Evolutionary conservation across 2,329 filamentous ascomycete species (phyloP).

Genomic region (Emergomyces africanus): DNA sequence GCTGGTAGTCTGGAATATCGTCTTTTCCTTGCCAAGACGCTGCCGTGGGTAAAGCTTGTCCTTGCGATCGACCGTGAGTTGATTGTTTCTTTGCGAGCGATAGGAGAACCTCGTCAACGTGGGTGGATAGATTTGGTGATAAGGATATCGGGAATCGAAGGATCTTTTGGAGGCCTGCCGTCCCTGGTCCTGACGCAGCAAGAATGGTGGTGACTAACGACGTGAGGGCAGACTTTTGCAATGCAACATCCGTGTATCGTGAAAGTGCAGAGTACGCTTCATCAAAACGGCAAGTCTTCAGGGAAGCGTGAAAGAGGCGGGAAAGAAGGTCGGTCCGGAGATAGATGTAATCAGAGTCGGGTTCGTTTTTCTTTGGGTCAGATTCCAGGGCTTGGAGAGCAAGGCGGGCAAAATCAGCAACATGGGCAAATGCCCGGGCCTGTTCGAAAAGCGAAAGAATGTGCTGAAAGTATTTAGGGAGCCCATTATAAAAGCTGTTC

Average conservation of each 20-base stretch:
- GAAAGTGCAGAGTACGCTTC: constrained; percentile 69
- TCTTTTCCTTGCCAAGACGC: constrained; percentile 10
- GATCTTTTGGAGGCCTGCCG: constrained; percentile 42
- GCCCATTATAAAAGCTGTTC: constrained; percentile 53
- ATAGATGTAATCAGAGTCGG: constrained; percentile 24
- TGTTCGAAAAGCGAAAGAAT: constrained; percentile 71
- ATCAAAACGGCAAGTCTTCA: constrained; percentile 68
- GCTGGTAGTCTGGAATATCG: constrained; percentile 57
- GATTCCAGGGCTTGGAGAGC: constrained; percentile 51
- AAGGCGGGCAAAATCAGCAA: constrained; percentile 69
- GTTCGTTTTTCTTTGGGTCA: constrained; percentile 18
- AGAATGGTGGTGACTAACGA: constrained; percentile 45
- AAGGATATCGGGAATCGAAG: constrained; percentile 58
- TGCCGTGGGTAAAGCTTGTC: background rate
- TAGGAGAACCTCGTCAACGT: constrained; percentile 66
- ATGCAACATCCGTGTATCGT: constrained; percentile 55
- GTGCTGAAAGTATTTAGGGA: constrained; percentile 77
- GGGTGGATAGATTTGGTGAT: constrained; percentile 54
- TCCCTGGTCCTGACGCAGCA: constrained; percentile 26
- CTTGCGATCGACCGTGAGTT: constrained; percentile 33
- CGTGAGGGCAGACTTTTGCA: constrained; percentile 60
- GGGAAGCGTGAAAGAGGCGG: constrained; percentile 69
- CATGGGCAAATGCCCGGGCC: constrained; percentile 62
- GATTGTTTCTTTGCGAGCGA: constrained; percentile 57
- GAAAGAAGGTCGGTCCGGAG: constrained; percentile 61